Evolutionary conservation across 331 rosid species (phyloP).

Genomic region (Telfairia occidentalis): DNA sequence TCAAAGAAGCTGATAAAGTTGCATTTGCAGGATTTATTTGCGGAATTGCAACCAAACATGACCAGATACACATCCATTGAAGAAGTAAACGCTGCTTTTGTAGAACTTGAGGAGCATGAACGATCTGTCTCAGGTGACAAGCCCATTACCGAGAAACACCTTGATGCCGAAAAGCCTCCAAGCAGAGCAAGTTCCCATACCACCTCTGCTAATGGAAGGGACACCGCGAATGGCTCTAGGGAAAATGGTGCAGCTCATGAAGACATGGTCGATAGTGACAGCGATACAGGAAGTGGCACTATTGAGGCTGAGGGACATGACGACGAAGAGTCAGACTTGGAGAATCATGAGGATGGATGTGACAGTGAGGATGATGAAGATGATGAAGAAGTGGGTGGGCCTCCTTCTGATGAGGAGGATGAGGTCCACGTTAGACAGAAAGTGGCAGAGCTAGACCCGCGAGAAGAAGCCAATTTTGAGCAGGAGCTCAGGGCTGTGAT

Average conservation of each 20-base stretch:
- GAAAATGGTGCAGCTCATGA: slow-evolving; percentile 58
- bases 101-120: slow-evolving; percentile 83
- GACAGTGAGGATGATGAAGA: slow-evolving; percentile 79
- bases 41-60: slow-evolving; percentile 86
- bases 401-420: slow-evolving; percentile 84
- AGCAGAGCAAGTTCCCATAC: slow-evolving; percentile 36
- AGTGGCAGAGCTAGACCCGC: slow-evolving; percentile 74
- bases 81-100: slow-evolving; percentile 74
- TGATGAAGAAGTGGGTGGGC: slow-evolving; percentile 59
- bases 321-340: slow-evolving; percentile 77
- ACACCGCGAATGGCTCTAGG: slow-evolving; percentile 41
- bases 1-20: slow-evolving; percentile 5
- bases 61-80: slow-evolving; percentile 65
- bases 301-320: slow-evolving; percentile 60
- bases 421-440: slow-evolving; percentile 92
- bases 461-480: slow-evolving; percentile 80
- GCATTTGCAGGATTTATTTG: slow-evolving; percentile 73
- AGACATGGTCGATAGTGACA: slow-evolving; percentile 55
- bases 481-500: slow-evolving; percentile 88
- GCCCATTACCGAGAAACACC: slow-evolving; percentile 56
- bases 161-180: slow-evolving; percentile 49
- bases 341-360: slow-evolving; percentile 64
- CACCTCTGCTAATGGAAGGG: slow-evolving; percentile 41
- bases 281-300: slow-evolving; percentile 77
- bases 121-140: slow-evolving; percentile 43